Conservation (phyloP, 202 grass and related monocot genomes). For the Setaria italica region DNA sequence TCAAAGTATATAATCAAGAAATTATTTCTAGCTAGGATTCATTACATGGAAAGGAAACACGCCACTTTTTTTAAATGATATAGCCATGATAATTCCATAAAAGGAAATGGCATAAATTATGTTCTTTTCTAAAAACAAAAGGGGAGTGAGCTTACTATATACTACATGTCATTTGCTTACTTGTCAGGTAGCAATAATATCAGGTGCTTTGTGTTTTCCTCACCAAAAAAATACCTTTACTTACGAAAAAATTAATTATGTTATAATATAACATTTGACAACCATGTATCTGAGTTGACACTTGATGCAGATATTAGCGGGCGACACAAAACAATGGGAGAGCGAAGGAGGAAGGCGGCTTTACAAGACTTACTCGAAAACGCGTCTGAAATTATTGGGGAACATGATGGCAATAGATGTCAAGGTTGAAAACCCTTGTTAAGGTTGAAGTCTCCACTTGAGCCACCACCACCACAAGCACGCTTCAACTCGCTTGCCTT, state of each 20-base stretch:
- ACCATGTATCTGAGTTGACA: constrained; percentile 20
- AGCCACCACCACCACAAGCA: constrained; percentile 49
- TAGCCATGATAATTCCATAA: background rate
- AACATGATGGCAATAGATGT: constrained; percentile 58
- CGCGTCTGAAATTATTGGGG: constrained; percentile 46
- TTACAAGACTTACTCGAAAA: constrained; percentile 43
- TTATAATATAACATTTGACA: background rate
- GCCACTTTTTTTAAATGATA: background rate
- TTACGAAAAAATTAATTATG: background rate
- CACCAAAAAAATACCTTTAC: background rate
- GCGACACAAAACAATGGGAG: constrained; percentile 25
- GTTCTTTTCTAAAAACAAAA: background rate
- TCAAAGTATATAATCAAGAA: background rate
- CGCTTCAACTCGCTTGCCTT: constrained; percentile 41
- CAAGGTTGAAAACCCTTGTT: constrained; percentile 49
- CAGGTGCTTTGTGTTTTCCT: background rate
- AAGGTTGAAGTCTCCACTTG: constrained; percentile 53
- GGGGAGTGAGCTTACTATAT: background rate
- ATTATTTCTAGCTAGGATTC: background rate
- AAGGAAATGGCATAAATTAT: background rate
- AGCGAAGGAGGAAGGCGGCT: constrained; percentile 17
- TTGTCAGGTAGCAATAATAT: background rate
- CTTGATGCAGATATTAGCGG: constrained; percentile 9
- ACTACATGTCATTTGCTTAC: background rate
- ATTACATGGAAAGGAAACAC: background rate